A percentile compares a stretch with the other conserved stretches of the same genome.
Conservation (phyloP, 345 rosid species). For the Eucalyptus shirleyi region DNA sequence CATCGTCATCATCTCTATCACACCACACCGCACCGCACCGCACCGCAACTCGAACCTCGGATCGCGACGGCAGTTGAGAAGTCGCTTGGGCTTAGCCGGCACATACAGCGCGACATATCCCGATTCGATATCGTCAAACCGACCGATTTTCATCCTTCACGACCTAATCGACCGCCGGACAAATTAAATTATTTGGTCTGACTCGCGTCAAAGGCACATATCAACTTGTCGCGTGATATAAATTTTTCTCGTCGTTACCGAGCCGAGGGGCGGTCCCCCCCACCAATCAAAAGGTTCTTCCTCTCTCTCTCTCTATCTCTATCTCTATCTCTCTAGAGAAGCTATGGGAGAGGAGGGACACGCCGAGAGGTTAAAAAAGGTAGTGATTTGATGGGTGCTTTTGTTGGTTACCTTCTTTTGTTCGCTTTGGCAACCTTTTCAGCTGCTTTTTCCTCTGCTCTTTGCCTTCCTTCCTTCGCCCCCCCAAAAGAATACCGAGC, state of each 20-base stretch:
- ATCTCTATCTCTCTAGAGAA: not conserved
- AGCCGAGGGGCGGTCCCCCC: not conserved
- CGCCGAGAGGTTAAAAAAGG: slow-evolving; percentile 10
- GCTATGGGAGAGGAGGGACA: not conserved
- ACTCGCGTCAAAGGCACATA: accelerated
- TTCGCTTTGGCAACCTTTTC: not conserved
- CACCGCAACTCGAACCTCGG: not conserved
- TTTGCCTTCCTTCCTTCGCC: not conserved
- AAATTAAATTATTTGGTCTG: not conserved
- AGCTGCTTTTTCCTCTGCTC: not conserved
- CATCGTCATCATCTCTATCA: not conserved
- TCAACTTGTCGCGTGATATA: not conserved
- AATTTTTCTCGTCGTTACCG: not conserved
- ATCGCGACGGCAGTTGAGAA: not conserved
- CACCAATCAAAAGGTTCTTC: not conserved
- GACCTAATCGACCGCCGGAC: not conserved
- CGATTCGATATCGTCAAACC: not conserved
- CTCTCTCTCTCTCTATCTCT: not conserved
- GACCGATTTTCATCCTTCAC: not conserved
- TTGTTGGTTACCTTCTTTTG: not conserved
- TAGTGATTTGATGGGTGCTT: slow-evolving; percentile 18
- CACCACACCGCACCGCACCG: not conserved
- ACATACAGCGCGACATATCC: no score
- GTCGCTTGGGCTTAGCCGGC: not conserved
- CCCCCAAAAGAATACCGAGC: not conserved